phyloP scores from a whole-genome alignment of 2,329 filamentous ascomycete species.

The Chaetothyriales sp. region DNA sequence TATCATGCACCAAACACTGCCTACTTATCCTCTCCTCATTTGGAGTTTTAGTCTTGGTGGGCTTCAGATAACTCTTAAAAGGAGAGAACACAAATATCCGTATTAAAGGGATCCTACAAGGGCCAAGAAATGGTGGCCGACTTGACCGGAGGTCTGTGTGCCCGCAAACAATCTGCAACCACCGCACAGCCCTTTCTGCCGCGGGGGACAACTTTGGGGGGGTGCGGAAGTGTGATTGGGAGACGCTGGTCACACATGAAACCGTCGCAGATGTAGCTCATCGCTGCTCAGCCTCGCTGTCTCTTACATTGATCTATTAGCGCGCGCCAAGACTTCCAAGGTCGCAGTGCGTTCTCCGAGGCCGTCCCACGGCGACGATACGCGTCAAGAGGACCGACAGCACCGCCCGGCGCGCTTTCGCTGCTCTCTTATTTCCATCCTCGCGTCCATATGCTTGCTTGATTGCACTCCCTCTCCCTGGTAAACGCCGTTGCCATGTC shows the following conservation, averaged over 20 bases:
- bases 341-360: neutral
- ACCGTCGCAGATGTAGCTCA: neutral
- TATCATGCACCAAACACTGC: neutral
- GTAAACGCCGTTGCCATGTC: slow-evolving; percentile 37
- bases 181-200: neutral
- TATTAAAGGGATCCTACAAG: no score
- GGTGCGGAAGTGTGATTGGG: neutral
- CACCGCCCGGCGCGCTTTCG: neutral
- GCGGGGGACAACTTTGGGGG: neutral
- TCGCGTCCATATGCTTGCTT: neutral
- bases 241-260: neutral
- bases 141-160: neutral
- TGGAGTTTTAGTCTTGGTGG: no score
- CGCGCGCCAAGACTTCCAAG: neutral
- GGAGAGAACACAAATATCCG: no score
- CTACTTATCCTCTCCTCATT: neutral
- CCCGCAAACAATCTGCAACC: neutral
- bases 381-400: neutral
- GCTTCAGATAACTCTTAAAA: no score
- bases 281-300: neutral
- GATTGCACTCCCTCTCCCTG: neutral
- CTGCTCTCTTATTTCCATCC: neutral
- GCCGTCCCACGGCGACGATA: neutral
- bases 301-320: neutral
- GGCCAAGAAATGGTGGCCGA: no score